phyloP scores from a whole-genome alignment of 2,329 filamentous ascomycete species.

The Sarocladium oryzae region DNA sequence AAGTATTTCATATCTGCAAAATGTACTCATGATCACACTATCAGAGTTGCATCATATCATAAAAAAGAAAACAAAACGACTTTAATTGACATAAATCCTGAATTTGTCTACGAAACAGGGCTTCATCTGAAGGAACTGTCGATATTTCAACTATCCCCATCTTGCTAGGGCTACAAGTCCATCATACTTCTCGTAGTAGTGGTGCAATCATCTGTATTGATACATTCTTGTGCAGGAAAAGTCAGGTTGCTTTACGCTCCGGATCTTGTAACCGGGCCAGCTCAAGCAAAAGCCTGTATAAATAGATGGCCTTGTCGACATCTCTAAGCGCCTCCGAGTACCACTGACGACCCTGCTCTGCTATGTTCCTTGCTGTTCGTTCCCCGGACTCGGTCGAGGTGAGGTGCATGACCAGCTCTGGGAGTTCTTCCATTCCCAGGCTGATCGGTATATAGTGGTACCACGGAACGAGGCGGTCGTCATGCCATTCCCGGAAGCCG shows the following conservation, averaged over 20 bases:
- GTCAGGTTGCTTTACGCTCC: neutral
- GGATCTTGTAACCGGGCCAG: neutral
- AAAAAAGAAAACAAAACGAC: too few relatives aligned
- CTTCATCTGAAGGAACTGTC: too few relatives aligned
- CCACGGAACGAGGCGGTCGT: conserved; percentile 49
- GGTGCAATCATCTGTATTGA: too few relatives aligned
- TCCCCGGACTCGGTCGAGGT: conserved; percentile 39
- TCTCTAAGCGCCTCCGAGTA: conserved; percentile 45
- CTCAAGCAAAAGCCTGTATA: neutral
- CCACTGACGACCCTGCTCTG: conserved; percentile 49
- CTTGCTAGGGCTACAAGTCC: too few relatives aligned
- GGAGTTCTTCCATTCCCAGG: conserved; percentile 41
- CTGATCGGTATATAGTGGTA: conserved; percentile 50
- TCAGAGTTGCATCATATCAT: too few relatives aligned
- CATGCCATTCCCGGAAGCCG: conserved; percentile 50
- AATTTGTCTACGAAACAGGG: too few relatives aligned
- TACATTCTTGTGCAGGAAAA: too few relatives aligned
- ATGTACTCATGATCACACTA: too few relatives aligned
- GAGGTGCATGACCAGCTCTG: conserved; percentile 43
- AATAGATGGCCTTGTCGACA: conserved; percentile 35
- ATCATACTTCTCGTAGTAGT: too few relatives aligned
- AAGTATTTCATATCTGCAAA: too few relatives aligned
- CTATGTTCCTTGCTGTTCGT: conserved; percentile 41
- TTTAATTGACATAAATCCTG: too few relatives aligned
- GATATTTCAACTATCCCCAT: too few relatives aligned